Base-by-base conservation (phyloP, 805 yeast species). In the Candida nanaspora region DNA sequence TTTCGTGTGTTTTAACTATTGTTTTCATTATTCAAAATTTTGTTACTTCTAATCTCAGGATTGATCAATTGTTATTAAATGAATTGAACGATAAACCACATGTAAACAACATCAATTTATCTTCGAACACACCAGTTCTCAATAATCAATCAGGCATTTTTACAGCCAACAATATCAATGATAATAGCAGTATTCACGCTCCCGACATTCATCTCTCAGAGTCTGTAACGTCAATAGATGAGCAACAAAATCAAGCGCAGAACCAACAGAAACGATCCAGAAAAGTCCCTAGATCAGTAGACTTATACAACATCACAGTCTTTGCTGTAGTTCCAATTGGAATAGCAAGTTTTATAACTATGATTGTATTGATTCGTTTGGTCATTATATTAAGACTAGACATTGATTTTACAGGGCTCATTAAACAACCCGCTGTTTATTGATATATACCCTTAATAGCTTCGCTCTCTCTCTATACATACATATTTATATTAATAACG, bases 261-360 rank as follows among this genome's bases (percentile, higher is more conserved):
- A n/a, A n/a, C n/a, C n/a, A n/a, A 9, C 9, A 28, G 13, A 28
- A 28, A 14, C 9, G 14, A 14, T 14, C 13, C 31, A 22, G 8
- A 4, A 41, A 35, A 57, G 48, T 62, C 61, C 72, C 77, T 32
- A 70, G 96, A 41, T 81, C 88, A 28, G 85, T 89, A 44, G 95
- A 91, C 57, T 69, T 89, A 41, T 86, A 87, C 59, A 86, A 84
- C 50, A 85, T 93, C 38, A 87, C 85, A 0, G 97, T 91, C 2
- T 91, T 86, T 65, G 97, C 98, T 2, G 98, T 91, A 32, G 96
- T 91, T n/a, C 98, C 98, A 0, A 87, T 91, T 15, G 98, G 98
- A 0, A 55, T 91, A 44, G 97, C 98, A 4, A 86, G 96, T 51
- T 91, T 93, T 53, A 63, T 89, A 20, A 88, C 98, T 3, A 86